phyloP scores from a whole-genome alignment of 305 asterid species.

The Vinca major region DNA sequence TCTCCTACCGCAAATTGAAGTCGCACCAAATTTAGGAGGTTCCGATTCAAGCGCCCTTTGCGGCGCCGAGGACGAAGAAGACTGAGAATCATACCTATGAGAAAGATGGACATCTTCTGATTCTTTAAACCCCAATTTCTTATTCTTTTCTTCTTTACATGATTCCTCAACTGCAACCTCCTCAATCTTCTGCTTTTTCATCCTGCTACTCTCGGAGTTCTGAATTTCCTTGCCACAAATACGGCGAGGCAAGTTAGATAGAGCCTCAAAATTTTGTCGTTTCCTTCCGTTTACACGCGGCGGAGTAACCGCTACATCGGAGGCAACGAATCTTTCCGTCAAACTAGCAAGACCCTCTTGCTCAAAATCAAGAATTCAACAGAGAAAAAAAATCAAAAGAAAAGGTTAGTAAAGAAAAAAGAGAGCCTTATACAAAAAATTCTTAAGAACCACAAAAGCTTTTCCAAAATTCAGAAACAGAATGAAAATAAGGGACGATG shows the following conservation, averaged over 20 bases:
- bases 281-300: constrained; percentile 27
- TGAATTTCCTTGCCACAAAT: constrained; percentile 1
- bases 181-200: neutral
- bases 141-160: too few species aligned
- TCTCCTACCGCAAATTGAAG: constrained; percentile 81
- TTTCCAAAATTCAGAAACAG: neutral
- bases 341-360: too few species aligned
- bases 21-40: constrained; percentile 50
- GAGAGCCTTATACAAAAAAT: too few species aligned
- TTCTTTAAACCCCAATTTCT: too few species aligned
- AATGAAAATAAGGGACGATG: neutral
- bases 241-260: too few species aligned
- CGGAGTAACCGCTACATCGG: constrained; percentile 40
- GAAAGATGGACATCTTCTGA: neutral
- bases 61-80: neutral
- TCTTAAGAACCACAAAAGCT: too few species aligned
- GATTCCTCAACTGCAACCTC: neutral
- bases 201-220: constrained; percentile 16
- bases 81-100: constrained; percentile 6
- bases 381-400: too few species aligned
- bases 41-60: constrained; percentile 9
- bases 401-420: too few species aligned
- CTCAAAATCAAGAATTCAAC: too few species aligned
- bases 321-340: too few species aligned
- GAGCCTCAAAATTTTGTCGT: constrained; percentile 28